Evolutionary conservation across 2,329 filamentous ascomycete genomes (phyloP), one percentile per base, ranked within the genome.

Genomic region (Dryadomyces quercivorus): DNA sequence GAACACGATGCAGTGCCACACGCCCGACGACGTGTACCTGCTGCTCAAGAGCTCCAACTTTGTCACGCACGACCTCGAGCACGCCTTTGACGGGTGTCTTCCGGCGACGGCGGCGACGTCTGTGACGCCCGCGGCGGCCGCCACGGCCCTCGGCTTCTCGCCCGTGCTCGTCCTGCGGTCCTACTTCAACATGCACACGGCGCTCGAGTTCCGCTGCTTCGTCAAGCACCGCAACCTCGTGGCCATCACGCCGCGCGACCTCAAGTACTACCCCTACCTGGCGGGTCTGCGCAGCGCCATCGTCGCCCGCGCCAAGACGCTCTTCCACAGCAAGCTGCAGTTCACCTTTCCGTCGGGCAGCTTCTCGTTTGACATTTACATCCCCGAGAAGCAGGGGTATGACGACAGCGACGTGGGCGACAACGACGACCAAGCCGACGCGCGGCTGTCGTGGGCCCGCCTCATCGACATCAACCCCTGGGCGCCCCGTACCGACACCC

Each of bases 391-490:
- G 40, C 61, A 63, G 73, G 78, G 63, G 68, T 26, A 22, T 66
- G 71, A 54, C 61, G 84, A 36, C 10, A 52, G 48, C 45, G 56
- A 53, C 47, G 49, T 36, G 46, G 59, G 68, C 16, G 67, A 83
- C 15, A 67, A 71, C 26, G 75, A 76, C 31, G 74, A 67, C 34
- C 62, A 67, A 34, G 64, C 51, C 34, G 63, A 55, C 70, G 66
- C 70, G 54, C 64, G 85, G 1, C 78, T 94, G 54, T 81, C 88
- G 50, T 77, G 81, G 50, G 87, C 94, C 2, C 86, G 90, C 72
- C 74, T 98, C 12, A 85, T 98, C 50, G 93, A 98, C 65, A 86
- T 98, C 64, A 97, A 97, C 64, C 89, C 93, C 0, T 98, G 92
- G 88, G 92, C 92, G 1, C 80, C 82, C 45, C 76, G 88, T 57